Base-by-base conservation (phyloP, 768 basidiomycete genomes). In the Chiua virens region DNA sequence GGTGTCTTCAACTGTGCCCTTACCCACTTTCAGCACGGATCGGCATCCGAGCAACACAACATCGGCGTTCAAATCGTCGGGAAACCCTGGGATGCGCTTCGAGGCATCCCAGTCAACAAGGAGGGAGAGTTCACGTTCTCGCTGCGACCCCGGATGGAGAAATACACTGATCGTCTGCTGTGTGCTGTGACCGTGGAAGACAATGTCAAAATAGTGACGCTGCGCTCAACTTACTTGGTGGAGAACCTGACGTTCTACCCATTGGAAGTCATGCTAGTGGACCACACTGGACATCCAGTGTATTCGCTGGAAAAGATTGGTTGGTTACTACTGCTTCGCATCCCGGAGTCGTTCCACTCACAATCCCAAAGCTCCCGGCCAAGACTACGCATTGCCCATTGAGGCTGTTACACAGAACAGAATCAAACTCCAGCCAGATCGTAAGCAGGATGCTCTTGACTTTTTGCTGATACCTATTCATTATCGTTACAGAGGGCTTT, bases 201-300 rank as follows among this genome's bases (percentile, higher is more conserved):
- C 61, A 96, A 92, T 62, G 88, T 95, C 63, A 99, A 99, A 73
- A 72, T 95, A 48, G 89, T 98, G 53, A 98, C 92, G 2, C 79
- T 99, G 56, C 81, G 96, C 38, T 98, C 97, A 2, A 92, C 90
- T 1, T 93, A 93, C 67, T 85, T 90, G 63, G 78, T 99, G 40
- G 87, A 92, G 69, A 99, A 99, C 67, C 71, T 83, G 50, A 96
- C 95, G 0, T 75, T 96, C 41, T 92, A 98, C 63, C 93, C 95
- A 5, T 72, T 98, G 61, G 97, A 99, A 68, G 70, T 98, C 58
- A 91, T 90, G 60, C 71, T 98, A 23, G 86, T 98, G 14, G 92
- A 98, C 61, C 84, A 87, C 21, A 76, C 79, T 42, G 92, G 92
- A 5, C 91, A 89, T 59, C 87, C 91, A 20, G 79, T 86, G 3